Percentiles rank a stretch among this genome's conserved stretches.
These are phyloP conservation scores for Phaseolus coccineus DNA, from an alignment of 331 rosid species.

Conservation along the genomic window DNA sequence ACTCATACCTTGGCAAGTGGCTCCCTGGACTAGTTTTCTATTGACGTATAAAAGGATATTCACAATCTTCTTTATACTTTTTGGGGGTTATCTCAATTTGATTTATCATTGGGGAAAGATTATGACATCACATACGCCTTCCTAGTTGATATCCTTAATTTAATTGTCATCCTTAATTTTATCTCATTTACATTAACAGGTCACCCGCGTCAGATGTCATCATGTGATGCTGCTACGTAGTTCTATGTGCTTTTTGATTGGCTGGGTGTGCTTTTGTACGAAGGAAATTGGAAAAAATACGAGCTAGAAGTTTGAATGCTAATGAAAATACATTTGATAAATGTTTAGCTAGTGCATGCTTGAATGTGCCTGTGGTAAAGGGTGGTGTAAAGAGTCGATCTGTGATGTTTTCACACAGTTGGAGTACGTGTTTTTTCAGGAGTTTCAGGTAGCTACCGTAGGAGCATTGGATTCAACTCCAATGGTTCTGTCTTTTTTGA, in stretches of 20 bases:
- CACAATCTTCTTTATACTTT: conserved; percentile 70
- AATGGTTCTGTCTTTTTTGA: conserved; percentile 83
- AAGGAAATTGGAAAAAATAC: not conserved
- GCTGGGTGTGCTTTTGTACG: conserved; percentile 1
- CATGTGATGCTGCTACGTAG: conserved; percentile 66
- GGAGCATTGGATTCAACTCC: conserved; percentile 90
- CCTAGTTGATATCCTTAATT: conserved; percentile 55
- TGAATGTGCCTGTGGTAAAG: not conserved
- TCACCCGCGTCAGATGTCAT: conserved; percentile 72
- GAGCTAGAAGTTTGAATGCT: conserved; percentile 28
- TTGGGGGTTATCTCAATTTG: conserved; percentile 78
- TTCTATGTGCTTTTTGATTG: conserved; percentile 48
- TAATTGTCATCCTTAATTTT: conserved; percentile 1
- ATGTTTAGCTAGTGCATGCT: too few species aligned
- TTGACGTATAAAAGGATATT: conserved; percentile 92
- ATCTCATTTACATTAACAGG: conserved; percentile 52
- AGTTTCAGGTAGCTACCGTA: conserved; percentile 74
- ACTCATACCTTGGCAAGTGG: conserved; percentile 76
- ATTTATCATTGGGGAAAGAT: conserved; percentile 71
- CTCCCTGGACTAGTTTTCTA: conserved; percentile 95
- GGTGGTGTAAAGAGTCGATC: conserved; percentile 47
- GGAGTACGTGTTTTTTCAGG: conserved; percentile 63
- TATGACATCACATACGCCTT: conserved; percentile 53
- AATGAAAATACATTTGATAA: not conserved
- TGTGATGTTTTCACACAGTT: conserved; percentile 59